phyloP scores from a whole-genome alignment of 169 alveolate species.

The Plasmodium reichenowi region DNA sequence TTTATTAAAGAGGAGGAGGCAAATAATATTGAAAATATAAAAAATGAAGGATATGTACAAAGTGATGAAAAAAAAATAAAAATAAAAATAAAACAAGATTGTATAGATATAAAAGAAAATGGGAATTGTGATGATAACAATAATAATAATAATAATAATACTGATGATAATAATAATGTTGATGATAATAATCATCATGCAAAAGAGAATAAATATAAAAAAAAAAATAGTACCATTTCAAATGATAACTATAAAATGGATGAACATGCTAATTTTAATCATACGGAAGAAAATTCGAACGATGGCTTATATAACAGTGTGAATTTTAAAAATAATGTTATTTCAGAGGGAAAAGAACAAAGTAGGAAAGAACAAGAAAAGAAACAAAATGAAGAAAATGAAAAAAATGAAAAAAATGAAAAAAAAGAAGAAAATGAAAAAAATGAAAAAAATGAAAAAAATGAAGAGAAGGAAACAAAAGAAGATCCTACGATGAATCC shows the following conservation, averaged over 20 bases:
- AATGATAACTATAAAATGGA: neutral
- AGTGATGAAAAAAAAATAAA: neutral
- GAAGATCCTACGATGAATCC: neutral
- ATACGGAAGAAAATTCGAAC: neutral
- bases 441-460: neutral
- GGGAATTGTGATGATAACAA: too few relatives aligned
- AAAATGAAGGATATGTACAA: neutral
- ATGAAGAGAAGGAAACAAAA: neutral
- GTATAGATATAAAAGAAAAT: neutral
- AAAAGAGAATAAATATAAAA: too few relatives aligned
- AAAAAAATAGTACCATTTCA: too few relatives aligned
- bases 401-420: neutral
- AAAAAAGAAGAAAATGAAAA: neutral
- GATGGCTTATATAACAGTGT: neutral
- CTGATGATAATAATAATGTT: too few relatives aligned
- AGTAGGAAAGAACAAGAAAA: too few relatives aligned
- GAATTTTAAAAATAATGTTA: neutral
- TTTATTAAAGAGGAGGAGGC: too few relatives aligned
- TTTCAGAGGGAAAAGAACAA: too few relatives aligned
- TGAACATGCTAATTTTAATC: neutral
- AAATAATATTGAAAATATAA: too few relatives aligned
- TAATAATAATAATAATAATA: too few relatives aligned
- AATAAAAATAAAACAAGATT: neutral
- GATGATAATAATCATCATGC: too few relatives aligned
- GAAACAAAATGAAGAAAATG: neutral